Conservation (phyloP, 2,329 filamentous ascomycete genomes). For the Keithomyces neogunnii region DNA sequence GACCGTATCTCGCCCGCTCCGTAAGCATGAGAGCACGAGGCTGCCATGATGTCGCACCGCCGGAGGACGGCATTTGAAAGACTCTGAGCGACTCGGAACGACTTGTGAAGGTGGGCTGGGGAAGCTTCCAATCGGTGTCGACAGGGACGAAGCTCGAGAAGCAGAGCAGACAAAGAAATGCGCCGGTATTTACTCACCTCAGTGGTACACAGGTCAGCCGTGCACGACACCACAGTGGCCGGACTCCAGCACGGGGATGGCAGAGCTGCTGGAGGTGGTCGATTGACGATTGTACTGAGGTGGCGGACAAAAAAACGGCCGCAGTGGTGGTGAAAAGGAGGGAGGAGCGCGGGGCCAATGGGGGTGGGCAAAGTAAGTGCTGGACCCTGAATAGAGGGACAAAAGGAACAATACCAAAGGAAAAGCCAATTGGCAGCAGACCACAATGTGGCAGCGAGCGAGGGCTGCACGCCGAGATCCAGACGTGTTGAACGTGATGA, state of each 20-base stretch:
- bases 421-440: neutral
- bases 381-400: conserved; percentile 1
- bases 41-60: neutral
- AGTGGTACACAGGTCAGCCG: neutral
- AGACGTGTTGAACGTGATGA: neutral
- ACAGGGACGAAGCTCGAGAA: neutral
- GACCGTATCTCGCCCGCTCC: neutral
- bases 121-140: neutral
- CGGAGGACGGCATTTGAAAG: neutral
- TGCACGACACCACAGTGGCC: neutral
- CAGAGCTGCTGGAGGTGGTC: neutral
- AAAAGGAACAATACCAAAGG: conserved; percentile 4
- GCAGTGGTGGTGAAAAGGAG: conserved; percentile 7
- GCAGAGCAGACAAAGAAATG: neutral
- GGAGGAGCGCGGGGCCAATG: conserved; percentile 7
- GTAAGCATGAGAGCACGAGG: neutral
- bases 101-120: neutral
- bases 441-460: neutral
- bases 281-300: neutral
- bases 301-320: conserved; percentile 5
- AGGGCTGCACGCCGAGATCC: neutral
- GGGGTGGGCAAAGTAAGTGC: neutral
- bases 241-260: neutral
- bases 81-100: neutral
- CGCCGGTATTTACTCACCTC: conserved; percentile 2